A percentile compares a stretch with the other conserved stretches of the same genome.
These are phyloP conservation scores for Plasmodium vivax DNA, from an alignment of 169 alveolate genomes.

Conservation along the genomic window DNA sequence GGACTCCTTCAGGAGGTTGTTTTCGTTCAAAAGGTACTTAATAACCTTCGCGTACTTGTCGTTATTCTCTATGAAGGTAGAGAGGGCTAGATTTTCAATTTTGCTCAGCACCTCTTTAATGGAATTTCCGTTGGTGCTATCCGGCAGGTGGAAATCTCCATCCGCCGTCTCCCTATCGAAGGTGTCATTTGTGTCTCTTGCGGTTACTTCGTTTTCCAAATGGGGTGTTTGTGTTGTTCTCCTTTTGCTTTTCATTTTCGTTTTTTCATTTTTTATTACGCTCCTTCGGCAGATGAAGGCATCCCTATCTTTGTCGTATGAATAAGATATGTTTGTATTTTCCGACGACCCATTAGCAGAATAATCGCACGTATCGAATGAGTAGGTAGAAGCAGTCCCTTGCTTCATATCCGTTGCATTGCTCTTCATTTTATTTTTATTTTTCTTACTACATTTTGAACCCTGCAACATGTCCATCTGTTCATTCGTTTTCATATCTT, in stretches of 20 bases:
- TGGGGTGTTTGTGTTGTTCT: neutral
- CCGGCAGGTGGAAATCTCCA: neutral
- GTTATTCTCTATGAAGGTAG: constrained; percentile 65
- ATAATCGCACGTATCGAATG: constrained; percentile 62
- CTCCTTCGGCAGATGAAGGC: neutral
- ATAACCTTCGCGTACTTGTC: constrained; percentile 59
- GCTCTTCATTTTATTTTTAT: constrained; percentile 40
- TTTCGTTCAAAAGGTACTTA: constrained; percentile 64
- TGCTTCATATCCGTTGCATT: constrained; percentile 26
- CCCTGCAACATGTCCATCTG: neutral
- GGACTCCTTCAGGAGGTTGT: constrained; percentile 46
- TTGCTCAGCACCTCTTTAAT: constrained; percentile 36
- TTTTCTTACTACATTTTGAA: constrained; percentile 8
- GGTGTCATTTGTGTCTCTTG: constrained; percentile 4
- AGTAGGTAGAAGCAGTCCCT: constrained; percentile 64
- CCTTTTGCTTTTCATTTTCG: neutral
- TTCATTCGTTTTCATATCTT: constrained; percentile 74
- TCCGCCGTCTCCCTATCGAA: neutral
- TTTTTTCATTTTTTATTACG: neutral
- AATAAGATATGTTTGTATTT: constrained; percentile 47
- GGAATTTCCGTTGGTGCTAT: constrained; percentile 7
- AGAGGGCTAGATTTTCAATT: constrained; percentile 64
- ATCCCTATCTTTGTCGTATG: constrained; percentile 52
- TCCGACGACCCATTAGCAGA: constrained; percentile 29
- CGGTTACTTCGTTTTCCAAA: neutral